Percentiles rank a stretch among this genome's conserved stretches.
Evolutionary conservation across 441 rosid species (phyloP).

Genomic region (Bocquillonia castaneifolia): DNA sequence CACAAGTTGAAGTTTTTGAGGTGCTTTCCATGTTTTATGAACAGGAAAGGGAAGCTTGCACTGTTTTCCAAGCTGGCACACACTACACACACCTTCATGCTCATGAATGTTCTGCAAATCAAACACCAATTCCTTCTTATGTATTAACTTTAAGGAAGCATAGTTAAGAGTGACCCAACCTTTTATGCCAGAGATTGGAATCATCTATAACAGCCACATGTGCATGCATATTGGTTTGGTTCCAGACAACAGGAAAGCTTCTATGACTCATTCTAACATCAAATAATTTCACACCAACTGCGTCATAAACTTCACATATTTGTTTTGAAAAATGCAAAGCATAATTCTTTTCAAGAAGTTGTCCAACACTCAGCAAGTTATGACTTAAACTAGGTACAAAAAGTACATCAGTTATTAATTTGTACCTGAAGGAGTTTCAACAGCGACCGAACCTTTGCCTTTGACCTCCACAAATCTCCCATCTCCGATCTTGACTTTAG

Average conservation of each 20-base stretch:
- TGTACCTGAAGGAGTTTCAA: neutral
- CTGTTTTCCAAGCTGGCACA: neutral
- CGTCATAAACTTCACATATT: neutral
- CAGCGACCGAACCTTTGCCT: neutral
- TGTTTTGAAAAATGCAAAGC: neutral
- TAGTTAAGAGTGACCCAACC: neutral
- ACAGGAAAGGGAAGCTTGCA: neutral
- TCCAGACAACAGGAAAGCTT: neutral
- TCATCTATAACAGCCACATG: neutral
- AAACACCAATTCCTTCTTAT: neutral
- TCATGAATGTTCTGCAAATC: neutral
- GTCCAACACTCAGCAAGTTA: neutral
- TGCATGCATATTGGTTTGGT: neutral
- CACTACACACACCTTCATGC: neutral
- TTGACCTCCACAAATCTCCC: neutral
- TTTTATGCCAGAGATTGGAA: neutral
- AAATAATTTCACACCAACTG: neutral
- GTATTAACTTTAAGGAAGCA: neutral
- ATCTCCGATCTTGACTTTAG: neutral
- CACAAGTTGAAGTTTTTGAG: neutral
- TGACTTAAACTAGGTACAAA: neutral
- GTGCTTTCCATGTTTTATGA: neutral
- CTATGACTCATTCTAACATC: neutral
- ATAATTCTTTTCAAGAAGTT: neutral
- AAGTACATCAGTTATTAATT: neutral